Percentiles rank a stretch among this genome's conserved stretches.
phyloP scores from a whole-genome alignment of 495 filamentous ascomycete species.

The Talaromyces ruber region DNA sequence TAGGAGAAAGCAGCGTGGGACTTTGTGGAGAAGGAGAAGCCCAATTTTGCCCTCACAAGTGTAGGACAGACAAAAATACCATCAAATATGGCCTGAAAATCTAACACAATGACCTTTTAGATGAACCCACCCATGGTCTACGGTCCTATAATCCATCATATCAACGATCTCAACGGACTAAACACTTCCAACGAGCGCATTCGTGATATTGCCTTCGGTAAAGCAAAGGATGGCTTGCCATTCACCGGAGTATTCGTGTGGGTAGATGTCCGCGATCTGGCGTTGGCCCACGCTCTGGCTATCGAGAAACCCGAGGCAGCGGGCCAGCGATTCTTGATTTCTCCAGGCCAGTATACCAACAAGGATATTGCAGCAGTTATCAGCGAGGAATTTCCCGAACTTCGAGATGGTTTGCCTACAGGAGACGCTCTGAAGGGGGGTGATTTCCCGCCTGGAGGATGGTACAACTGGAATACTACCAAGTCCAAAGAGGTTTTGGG shows the following conservation, averaged over 20 bases:
- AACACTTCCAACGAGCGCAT: slow-evolving; percentile 51
- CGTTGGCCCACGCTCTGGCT: slow-evolving; percentile 50
- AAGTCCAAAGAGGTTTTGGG: slow-evolving; percentile 40
- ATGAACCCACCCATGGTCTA: slow-evolving; percentile 55
- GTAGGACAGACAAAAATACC: slow-evolving; percentile 2
- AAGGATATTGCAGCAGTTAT: slow-evolving; percentile 49
- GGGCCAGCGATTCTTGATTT: slow-evolving; percentile 52
- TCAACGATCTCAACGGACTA: slow-evolving; percentile 39
- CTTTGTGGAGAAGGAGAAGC: slow-evolving; percentile 54
- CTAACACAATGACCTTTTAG: slow-evolving; percentile 13
- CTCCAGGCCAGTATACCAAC: slow-evolving; percentile 46
- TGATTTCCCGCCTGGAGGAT: slow-evolving; percentile 28
- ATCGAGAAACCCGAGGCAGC: slow-evolving; percentile 49
- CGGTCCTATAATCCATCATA: slow-evolving; percentile 46
- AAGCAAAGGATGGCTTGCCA: slow-evolving; percentile 47
- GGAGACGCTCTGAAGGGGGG: slow-evolving; percentile 26
- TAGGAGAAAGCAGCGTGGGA: slow-evolving; percentile 56
- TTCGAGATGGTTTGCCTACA: slow-evolving; percentile 36
- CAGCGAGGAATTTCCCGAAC: slow-evolving; percentile 49
- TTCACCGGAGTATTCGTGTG: slow-evolving; percentile 39
- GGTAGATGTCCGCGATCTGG: slow-evolving; percentile 52
- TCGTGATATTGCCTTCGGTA: slow-evolving; percentile 38
- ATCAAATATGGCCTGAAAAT: neutral
- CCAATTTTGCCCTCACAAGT: slow-evolving; percentile 47
- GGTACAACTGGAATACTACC: slow-evolving; percentile 34